Conservation (phyloP, 108 stramenopile genomes). For the Cyclotella choctawhatcheeana region DNA sequence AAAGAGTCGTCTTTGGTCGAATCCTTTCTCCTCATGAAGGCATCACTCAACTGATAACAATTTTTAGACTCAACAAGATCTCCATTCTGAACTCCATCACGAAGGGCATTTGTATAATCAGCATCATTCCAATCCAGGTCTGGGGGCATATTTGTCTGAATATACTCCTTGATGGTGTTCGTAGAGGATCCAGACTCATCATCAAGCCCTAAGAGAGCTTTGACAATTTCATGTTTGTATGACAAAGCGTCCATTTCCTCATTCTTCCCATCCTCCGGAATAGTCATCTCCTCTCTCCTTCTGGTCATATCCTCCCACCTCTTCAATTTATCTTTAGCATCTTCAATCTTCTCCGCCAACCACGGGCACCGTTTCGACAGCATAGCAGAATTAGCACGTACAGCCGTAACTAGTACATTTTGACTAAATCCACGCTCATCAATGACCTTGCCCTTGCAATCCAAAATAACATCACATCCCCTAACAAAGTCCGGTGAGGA, state of each 20-base stretch:
- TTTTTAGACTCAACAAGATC: no score
- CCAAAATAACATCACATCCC: conserved; percentile 68
- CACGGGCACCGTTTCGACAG: conserved; percentile 74
- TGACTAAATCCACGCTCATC: conserved; percentile 77
- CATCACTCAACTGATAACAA: no score
- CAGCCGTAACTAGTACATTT: conserved; percentile 58
- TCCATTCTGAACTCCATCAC: no score
- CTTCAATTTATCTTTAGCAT: conserved; percentile 50
- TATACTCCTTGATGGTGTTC: no score
- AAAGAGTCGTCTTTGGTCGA: conserved; percentile 31
- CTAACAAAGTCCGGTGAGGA: conserved; percentile 20
- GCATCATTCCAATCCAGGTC: no score
- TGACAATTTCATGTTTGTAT: no score
- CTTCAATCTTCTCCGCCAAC: conserved; percentile 62
- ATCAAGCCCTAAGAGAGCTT: no score
- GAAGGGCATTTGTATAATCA: no score
- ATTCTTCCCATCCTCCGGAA: conserved; percentile 27
- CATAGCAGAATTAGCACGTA: conserved; percentile 68
- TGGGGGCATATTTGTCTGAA: no score
- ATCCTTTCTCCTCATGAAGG: conserved; percentile 29
- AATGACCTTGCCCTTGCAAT: conserved; percentile 71
- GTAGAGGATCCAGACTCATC: no score
- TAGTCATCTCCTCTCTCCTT: conserved; percentile 37
- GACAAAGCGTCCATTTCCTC: no score
- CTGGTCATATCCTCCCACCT: conserved; percentile 38